A percentile compares a stretch with the other conserved stretches of the same genome.
Evolutionary conservation across 176 grass and related monocot genomes (phyloP).

Genomic region (Pontederia paniculata): DNA sequence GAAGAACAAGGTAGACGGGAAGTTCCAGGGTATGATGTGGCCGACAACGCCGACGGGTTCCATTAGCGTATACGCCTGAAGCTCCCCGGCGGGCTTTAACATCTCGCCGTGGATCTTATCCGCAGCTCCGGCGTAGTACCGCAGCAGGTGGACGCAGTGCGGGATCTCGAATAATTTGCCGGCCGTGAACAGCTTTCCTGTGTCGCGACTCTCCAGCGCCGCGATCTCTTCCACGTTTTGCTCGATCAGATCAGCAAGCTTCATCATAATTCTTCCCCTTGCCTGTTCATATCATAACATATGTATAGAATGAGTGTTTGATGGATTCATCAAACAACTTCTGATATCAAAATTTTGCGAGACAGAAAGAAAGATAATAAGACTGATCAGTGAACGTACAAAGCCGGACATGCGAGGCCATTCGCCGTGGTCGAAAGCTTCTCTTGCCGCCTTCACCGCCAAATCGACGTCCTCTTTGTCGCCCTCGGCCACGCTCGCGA

Average conservation of each 20-base stretch:
- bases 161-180: constrained; percentile 48
- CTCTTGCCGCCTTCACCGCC: constrained; percentile 56
- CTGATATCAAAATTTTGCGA: not conserved
- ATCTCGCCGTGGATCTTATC: constrained; percentile 81
- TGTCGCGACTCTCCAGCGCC: constrained; percentile 50
- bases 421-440: constrained; percentile 78
- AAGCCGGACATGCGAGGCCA: constrained; percentile 78
- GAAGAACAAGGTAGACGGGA: constrained; percentile 65
- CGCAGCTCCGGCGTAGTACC: constrained; percentile 66
- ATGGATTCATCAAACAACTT: not conserved
- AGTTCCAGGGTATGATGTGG: constrained; percentile 83
- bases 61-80: constrained; percentile 75
- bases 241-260: constrained; percentile 63
- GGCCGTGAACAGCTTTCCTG: constrained; percentile 51
- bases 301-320: too few relatives aligned
- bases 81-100: constrained; percentile 41
- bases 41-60: constrained; percentile 83
- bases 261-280: constrained; percentile 49
- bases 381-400: not conserved
- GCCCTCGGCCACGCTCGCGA: constrained; percentile 47
- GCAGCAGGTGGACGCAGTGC: constrained; percentile 16
- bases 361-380: not conserved
- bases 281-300: constrained; percentile 20
- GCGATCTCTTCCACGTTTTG: constrained; percentile 51
- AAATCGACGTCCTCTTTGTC: constrained; percentile 67